Evolutionary conservation across 116 monocot species (phyloP), one percentile per base, ranked within the genome.

Genomic region (Posidonia oceanica): DNA sequence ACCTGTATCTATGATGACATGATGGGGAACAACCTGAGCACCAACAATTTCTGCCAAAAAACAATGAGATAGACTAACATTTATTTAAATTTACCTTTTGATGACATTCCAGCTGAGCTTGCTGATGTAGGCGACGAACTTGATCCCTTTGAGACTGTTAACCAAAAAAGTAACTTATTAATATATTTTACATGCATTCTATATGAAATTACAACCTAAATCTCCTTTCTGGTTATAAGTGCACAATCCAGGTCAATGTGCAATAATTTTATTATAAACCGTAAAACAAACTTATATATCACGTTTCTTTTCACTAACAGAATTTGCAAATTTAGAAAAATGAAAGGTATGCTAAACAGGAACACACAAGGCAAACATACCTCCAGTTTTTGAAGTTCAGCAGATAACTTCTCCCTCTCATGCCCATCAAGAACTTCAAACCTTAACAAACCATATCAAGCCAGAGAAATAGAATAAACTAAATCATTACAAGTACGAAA

Each of bases 41-140:
- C 29, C 0, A 29, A 29, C 29, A 29, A 29, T 29, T 29, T 29
- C 29, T 29, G 29, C 29, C 7, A 48, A 48, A 48, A 12, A 48
- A 48, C 48, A 48, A 12, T 7, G 12, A 48, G 12, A 48, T 44
- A 44, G 12, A 48, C 11, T 0, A 29, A 29, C 1, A 29, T 29
- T 10, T 8, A 44, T 48, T 10, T 14, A 52, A 71, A 53, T 36
- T 39, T 79, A 86, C 90, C 84, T 69, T 86, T 21, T 84, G 86
- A 72, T 90, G 90, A 29, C 41, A 74, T 71, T 78, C 68, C 59
- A 82, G 67, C 60, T 90, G 90, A 72, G 80, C 78, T 64, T 82
- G 79, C 71, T 90, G 90, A 80, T 90, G 84, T 69, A 73, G 78
- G 51, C 52, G n/a, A 16, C 94, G 85, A 39, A 86, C 86, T 70